Evolutionary conservation across 192 early-diverging fungal genomes (phyloP), one percentile per base, ranked within the genome.

Genomic region (Coemansia sp.): DNA sequence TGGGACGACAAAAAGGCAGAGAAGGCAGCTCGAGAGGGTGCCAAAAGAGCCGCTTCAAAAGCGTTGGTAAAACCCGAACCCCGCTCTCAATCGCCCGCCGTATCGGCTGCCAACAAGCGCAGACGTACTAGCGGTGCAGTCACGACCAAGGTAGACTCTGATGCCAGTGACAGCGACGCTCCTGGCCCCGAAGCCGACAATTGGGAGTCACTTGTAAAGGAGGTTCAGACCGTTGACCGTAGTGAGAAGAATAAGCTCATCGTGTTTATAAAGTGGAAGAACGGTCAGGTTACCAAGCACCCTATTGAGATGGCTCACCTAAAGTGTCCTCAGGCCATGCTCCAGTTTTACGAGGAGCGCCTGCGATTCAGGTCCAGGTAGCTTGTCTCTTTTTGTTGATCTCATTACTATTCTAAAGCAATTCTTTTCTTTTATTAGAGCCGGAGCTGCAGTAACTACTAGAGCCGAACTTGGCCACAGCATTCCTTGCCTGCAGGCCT

Each of bases 291-390:
- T 36, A 78, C 82, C 12, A 68, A 70, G 59, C 84, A 87, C 45
- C 68, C 78, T 0, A 64, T 70, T 17, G 66, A 72, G 57, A 44
- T 58, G 3, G 79, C 73, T 1, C 84, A 84, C 70, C 12, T 65
- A 27, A 79, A 79, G 62, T 84, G 78, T 25, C 84, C 86, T 6
- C 74, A 75, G 63, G 58, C 57, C 39, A 75, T 87, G 73, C 83
- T 87, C 38, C 72, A 70, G 51, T 87, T 85, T 61, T 87, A 85
- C 70, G 86, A 87, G 71, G 68, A 59, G 57, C 86, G 84, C 38
- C 70, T 87, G 45, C 78, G 82, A 62, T 87, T 87, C 67, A 69
- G 79, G 27, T 55, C 62, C 38, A 74, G 68, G 67, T 62, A 70
- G 41, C n/a, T 25, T 48, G 39, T 14, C 2, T 14, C 12, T 41